phyloP scores from a whole-genome alignment of 331 rosid species.

The Erythrophleum ivorense region DNA sequence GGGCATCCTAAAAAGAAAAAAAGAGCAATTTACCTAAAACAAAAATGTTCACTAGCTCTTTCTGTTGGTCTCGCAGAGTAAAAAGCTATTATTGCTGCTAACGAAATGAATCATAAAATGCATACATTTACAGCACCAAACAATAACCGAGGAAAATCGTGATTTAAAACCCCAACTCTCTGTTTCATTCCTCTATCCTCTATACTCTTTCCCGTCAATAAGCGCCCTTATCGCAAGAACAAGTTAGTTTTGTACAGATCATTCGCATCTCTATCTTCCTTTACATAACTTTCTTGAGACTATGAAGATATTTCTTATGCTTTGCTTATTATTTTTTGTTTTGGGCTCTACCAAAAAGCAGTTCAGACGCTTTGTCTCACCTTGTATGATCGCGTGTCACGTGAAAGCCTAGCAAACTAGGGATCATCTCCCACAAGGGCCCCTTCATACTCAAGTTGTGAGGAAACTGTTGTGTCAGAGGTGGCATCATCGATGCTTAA shows the following conservation, averaged over 20 bases:
- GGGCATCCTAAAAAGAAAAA: too few species aligned
- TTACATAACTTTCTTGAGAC: slow-evolving; percentile 30
- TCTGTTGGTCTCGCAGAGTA: too few species aligned
- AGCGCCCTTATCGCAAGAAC: slow-evolving; percentile 40
- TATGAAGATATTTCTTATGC: slow-evolving; percentile 9
- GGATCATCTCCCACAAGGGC: slow-evolving; percentile 41
- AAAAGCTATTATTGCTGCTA: background rate
- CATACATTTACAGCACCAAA: slow-evolving; percentile 27
- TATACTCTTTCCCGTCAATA: slow-evolving; percentile 13
- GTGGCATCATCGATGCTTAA: slow-evolving; percentile 75
- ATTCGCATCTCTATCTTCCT: slow-evolving; percentile 47
- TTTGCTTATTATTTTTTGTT: slow-evolving; percentile 1
- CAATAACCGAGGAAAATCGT: background rate
- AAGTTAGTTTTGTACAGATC: slow-evolving; percentile 42
- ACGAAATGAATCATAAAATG: slow-evolving; percentile 22
- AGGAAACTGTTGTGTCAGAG: slow-evolving; percentile 81
- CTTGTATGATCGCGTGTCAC: slow-evolving; percentile 20
- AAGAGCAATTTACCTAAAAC: too few species aligned
- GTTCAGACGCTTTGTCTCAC: background rate
- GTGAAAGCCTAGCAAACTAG: slow-evolving; percentile 13
- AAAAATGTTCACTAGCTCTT: too few species aligned
- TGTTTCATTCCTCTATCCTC: slow-evolving; percentile 20
- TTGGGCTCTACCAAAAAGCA: slow-evolving; percentile 30
- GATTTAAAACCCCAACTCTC: background rate
- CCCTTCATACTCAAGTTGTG: slow-evolving; percentile 57